Base-by-base conservation (phyloP, 1,139 yeast genomes). In the Pichia sp. region DNA sequence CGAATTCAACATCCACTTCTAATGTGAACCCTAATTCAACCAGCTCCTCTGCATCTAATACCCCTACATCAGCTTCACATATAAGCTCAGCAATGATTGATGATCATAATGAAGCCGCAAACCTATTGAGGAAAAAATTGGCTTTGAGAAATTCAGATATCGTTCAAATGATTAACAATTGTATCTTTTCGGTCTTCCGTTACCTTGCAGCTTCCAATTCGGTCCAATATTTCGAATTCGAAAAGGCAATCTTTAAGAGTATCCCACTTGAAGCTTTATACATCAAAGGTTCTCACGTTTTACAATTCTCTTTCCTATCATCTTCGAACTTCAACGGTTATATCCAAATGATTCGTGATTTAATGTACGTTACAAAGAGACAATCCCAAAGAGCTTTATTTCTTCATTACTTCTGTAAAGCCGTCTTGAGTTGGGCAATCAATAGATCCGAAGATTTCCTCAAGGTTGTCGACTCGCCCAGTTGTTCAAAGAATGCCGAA, bases 381-480 rank as follows among this genome's bases (percentile, higher is more conserved):
- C 71, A 70, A 18, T 67, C 79, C 6, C 85, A 87, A 74, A 76
- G 73, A 51, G 77, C 76, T 56, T 67, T 79, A 14, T 62, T 81
- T 4, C 67, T 81, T 32, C 70, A 74, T 19, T 83, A 77, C 55
- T 70, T 77, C 49, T 66, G 81, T 22, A 70, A 70, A 45, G 67
- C 79, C 40, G 62, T 83, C 11, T 70, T 73, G 54, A 72, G 73
- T 51, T 86, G 87, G 78, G 67, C 77, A 18, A 67, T 75, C 44
- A 70, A 83, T n/a, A 69, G 84, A 55, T 81, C 88, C 0, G 62
- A 64, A 14, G 85, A 81, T 38, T 64, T 55, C 33, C 20, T 61
- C 4, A 50, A 47, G 30, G 55, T 63, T 4, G 34, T 53, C 6
- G 46, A 51, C 5, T 46, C 49, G 36, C 31, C 49, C 2, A 15